phyloP scores from a whole-genome alignment of 1,139 yeast species.

The Debaryomyces sp. region DNA sequence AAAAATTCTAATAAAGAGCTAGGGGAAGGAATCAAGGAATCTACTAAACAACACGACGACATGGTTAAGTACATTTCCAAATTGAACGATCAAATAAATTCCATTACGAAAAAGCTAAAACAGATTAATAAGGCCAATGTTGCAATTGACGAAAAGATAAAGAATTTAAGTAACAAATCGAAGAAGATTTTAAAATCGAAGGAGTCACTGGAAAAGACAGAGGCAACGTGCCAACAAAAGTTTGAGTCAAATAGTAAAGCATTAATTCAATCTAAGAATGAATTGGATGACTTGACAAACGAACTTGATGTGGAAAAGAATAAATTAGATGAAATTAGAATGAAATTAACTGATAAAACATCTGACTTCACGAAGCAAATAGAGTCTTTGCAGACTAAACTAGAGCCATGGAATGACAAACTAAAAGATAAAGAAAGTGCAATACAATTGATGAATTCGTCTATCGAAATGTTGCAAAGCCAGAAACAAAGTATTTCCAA shows the following conservation, averaged over 20 bases:
- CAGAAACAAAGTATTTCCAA: constrained; percentile 47
- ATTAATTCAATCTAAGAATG: constrained; percentile 39
- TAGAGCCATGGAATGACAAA: constrained; percentile 85
- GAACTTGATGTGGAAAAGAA: constrained; percentile 56
- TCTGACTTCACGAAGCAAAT: constrained; percentile 64
- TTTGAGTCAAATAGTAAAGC: constrained; percentile 49
- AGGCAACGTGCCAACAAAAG: constrained; percentile 49
- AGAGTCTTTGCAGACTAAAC: constrained; percentile 59
- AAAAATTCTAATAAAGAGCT: constrained; percentile 47
- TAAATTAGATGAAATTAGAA: constrained; percentile 62
- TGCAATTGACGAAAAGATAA: constrained; percentile 72
- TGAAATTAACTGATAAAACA: constrained; percentile 73
- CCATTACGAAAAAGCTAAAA: constrained; percentile 41
- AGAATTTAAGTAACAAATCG: constrained; percentile 60
- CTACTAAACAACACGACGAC: constrained; percentile 38
- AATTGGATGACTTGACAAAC: constrained; percentile 47
- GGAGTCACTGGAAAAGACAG: constrained; percentile 35
- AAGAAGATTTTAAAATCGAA: constrained; percentile 62
- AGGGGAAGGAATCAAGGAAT: constrained; percentile 41
- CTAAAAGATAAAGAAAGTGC: constrained; percentile 68
- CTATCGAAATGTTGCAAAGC: constrained; percentile 59
- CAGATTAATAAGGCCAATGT: constrained; percentile 56
- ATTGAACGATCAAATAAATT: constrained; percentile 33
- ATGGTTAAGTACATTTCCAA: constrained; percentile 32
- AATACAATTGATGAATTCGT: constrained; percentile 65